phyloP scores from a whole-genome alignment of 2,329 filamentous ascomycete genomes.

The Colletotrichum gloeosporioides region DNA sequence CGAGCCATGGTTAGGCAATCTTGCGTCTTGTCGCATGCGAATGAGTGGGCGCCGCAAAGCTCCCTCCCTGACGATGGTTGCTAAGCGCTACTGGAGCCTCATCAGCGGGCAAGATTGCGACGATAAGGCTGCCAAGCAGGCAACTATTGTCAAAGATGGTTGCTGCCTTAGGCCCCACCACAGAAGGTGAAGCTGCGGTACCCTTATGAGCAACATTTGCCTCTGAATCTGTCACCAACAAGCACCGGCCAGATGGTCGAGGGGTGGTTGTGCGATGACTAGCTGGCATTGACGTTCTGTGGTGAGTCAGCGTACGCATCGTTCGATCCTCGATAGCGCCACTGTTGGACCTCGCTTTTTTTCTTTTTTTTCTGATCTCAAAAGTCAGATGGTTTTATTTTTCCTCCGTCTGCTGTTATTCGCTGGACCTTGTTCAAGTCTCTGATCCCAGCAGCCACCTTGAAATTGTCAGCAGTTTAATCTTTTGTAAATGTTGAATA shows the following conservation, averaged over 20 bases:
- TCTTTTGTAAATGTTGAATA: too few relatives aligned
- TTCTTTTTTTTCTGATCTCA: neutral
- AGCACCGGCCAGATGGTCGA: neutral
- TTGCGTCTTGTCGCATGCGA: neutral
- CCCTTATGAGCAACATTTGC: neutral
- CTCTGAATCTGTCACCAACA: neutral
- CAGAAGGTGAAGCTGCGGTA: neutral
- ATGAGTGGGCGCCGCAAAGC: neutral
- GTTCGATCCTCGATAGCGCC: neutral
- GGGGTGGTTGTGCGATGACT: neutral
- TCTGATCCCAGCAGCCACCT: too few relatives aligned
- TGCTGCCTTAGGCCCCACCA: neutral
- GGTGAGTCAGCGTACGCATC: accelerated
- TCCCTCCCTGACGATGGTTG: neutral
- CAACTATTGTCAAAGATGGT: neutral
- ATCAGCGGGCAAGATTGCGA: neutral
- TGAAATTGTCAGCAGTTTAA: too few relatives aligned
- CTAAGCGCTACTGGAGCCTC: neutral
- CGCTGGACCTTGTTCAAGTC: too few relatives aligned
- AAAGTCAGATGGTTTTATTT: too few relatives aligned
- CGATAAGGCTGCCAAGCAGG: accelerated
- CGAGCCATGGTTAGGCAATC: neutral
- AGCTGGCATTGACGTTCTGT: too few relatives aligned
- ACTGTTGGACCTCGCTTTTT: neutral
- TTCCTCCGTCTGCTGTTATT: too few relatives aligned